A percentile compares a stretch with the other conserved stretches of the same genome.
Conservation (phyloP, 805 yeast species). For the Metschnikowia koreensis region DNA sequence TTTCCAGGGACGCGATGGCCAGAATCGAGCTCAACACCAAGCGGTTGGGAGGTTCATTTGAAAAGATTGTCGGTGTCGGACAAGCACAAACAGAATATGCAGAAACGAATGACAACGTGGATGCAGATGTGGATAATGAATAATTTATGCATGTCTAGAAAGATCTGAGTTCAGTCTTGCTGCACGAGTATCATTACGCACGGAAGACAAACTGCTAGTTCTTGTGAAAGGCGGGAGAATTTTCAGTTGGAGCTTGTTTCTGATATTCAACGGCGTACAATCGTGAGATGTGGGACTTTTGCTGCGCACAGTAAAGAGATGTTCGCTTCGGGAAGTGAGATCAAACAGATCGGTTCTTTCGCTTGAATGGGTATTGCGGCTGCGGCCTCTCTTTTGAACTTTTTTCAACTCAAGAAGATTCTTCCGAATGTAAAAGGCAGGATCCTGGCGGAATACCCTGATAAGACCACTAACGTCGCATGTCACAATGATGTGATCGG, state of each 20-base stretch:
- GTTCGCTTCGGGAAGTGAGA: constrained; percentile 1
- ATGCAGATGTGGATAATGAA: not conserved
- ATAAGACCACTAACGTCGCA: constrained; percentile 74
- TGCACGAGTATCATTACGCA: not conserved
- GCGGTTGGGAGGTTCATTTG: constrained; percentile 33
- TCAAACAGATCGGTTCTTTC: not conserved
- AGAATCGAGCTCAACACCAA: constrained; percentile 39
- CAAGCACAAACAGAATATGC: not conserved
- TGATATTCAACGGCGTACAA: not conserved
- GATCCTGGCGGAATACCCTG: constrained; percentile 77
- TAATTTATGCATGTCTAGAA: not conserved
- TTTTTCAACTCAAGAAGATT: constrained; percentile 16
- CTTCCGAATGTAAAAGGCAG: constrained; percentile 47
- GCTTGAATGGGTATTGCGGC: not conserved
- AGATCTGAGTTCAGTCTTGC: constrained; percentile 10
- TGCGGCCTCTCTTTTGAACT: constrained; percentile 1
- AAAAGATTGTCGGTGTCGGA: constrained; percentile 10
- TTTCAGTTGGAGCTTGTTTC: constrained; percentile 8
- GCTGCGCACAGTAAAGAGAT: constrained; percentile 5
- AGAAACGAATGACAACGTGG: not conserved
- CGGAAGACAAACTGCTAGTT: constrained; percentile 1
- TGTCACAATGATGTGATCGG: constrained; percentile 62
- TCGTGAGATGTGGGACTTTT: constrained; percentile 12
- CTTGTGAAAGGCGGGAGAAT: constrained; percentile 4
- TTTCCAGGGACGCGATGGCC: constrained; percentile 22